phyloP scores from a whole-genome alignment of 2,329 filamentous ascomycete genomes.

The Colletotrichum euphorbiae region DNA sequence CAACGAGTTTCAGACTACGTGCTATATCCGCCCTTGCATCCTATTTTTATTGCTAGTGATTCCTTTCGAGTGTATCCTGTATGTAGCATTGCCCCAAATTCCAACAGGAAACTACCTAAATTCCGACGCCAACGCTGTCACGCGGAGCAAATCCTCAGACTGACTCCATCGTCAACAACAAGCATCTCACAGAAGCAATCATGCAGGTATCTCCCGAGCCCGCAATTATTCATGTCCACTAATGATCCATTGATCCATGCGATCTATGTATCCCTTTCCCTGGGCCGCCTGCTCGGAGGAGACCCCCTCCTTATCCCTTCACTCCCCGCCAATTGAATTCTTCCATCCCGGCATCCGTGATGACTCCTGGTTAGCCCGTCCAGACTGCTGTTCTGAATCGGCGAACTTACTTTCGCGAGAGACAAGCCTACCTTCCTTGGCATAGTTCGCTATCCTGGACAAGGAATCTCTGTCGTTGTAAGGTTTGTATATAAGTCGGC shows the following conservation, averaged over 20 bases:
- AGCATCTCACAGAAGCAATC: slow-evolving; percentile 23
- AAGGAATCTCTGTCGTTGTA: slow-evolving; percentile 1
- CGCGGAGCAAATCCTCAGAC: slow-evolving; percentile 32
- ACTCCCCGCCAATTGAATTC: slow-evolving; percentile 1
- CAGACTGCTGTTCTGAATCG: slow-evolving; percentile 5
- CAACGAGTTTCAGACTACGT: slow-evolving; percentile 20
- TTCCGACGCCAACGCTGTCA: slow-evolving; percentile 17
- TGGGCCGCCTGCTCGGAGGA: background rate
- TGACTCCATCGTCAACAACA: slow-evolving; percentile 12
- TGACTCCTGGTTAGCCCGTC: background rate
- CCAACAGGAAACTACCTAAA: background rate
- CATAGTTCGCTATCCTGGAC: background rate
- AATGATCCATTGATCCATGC: background rate
- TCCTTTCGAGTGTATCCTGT: background rate
- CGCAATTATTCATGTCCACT: background rate
- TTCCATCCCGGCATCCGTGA: background rate
- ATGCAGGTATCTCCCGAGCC: slow-evolving; percentile 19
- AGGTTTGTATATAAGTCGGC: slow-evolving; percentile 28
- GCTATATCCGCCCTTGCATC: slow-evolving; percentile 11
- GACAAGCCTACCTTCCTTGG: background rate
- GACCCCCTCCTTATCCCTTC: background rate
- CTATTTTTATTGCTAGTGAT: background rate
- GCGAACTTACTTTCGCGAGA: background rate
- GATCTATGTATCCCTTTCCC: background rate
- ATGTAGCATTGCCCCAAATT: background rate